Conservation (phyloP, 73 alveolate species). For the Paraurostyla sp. region DNA sequence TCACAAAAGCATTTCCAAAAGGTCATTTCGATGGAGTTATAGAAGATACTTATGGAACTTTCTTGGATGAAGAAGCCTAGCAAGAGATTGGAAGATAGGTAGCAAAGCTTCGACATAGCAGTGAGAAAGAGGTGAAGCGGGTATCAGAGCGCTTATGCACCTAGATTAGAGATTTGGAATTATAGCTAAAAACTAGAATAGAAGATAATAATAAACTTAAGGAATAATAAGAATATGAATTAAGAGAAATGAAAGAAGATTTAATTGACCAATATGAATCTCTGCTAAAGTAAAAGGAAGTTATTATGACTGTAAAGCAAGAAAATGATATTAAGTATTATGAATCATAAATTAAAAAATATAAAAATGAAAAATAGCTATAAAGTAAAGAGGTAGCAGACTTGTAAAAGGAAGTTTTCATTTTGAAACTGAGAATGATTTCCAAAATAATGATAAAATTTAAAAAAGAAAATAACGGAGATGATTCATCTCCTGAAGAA, state of each 20-base stretch:
- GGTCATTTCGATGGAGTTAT: constrained; percentile 59
- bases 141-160: constrained; percentile 41
- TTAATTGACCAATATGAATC: background rate
- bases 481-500: background rate
- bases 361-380: background rate
- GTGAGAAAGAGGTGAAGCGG: constrained; percentile 42
- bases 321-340: background rate
- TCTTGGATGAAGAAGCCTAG: constrained; percentile 14
- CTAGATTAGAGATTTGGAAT: constrained; percentile 32
- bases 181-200: background rate
- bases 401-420: background rate
- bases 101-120: background rate
- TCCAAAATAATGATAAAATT: background rate
- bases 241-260: background rate
- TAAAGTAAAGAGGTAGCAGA: background rate
- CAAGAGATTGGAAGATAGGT: background rate
- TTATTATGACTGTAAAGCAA: background rate
- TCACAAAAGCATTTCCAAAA: background rate
- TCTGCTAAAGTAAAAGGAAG: background rate
- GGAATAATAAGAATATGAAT: background rate
- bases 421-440: constrained; percentile 1
- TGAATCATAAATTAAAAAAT: background rate
- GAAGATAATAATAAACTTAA: constrained; percentile 26
- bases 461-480: background rate
- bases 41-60: constrained; percentile 52